A percentile compares a stretch with the other conserved stretches of the same genome.
phyloP scores from a whole-genome alignment of 345 rosid species.

The Populus alba region DNA sequence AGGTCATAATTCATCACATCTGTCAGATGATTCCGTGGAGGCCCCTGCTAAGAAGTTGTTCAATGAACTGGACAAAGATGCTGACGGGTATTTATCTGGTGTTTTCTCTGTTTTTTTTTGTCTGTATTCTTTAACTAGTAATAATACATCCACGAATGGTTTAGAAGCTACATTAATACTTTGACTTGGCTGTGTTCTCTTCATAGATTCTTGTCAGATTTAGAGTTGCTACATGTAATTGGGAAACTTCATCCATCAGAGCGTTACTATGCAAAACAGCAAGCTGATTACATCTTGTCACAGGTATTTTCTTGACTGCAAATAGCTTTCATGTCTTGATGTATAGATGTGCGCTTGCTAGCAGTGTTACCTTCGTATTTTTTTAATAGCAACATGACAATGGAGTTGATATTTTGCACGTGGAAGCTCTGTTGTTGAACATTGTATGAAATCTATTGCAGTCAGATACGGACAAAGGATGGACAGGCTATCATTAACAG shows the following conservation, averaged over 20 bases:
- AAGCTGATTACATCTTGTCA: conserved; percentile 81
- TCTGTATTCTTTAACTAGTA: not conserved
- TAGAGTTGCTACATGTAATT: conserved; percentile 70
- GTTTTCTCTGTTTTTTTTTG: not conserved
- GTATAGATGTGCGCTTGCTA: not conserved
- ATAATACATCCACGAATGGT: not conserved
- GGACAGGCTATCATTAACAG: conserved; percentile 65
- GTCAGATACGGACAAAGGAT: conserved; percentile 90
- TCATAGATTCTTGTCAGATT: conserved; percentile 63
- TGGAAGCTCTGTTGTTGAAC: not conserved
- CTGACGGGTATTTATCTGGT: conserved; percentile 59
- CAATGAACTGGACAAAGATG: conserved; percentile 84
- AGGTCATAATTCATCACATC: conserved; percentile 55
- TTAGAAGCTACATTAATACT: conserved; percentile 12
- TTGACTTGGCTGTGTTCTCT: conserved; percentile 11
- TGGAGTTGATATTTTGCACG: not conserved
- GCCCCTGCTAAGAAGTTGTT: conserved; percentile 71
- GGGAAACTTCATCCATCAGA: conserved; percentile 93
- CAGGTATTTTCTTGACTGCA: conserved; percentile 50
- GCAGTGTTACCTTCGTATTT: not conserved
- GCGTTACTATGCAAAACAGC: conserved; percentile 89
- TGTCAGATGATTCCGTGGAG: conserved; percentile 59
- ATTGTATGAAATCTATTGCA: conserved; percentile 30
- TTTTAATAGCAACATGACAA: not conserved
- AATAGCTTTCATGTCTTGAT: not conserved